A percentile compares a stretch with the other conserved stretches of the same genome.
Conservation (phyloP, 345 rosid genomes). For the Eucalyptus lansdowneana region DNA sequence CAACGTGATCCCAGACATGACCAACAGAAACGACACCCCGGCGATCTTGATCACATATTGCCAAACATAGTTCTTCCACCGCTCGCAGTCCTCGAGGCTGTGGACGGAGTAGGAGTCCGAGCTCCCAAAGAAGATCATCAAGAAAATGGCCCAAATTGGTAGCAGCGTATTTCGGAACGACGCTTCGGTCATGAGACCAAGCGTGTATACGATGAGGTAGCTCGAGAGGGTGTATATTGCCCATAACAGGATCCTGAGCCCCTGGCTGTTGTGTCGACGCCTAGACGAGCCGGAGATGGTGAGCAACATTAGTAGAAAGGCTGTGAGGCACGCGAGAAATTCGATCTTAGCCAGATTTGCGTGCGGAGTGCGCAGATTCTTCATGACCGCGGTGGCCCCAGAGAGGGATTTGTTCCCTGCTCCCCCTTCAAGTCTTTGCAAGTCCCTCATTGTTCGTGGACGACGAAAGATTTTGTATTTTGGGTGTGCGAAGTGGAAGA, state of each 20-base stretch:
- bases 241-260: neutral
- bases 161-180: neutral
- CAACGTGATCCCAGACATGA: neutral
- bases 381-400: neutral
- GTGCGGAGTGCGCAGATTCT: neutral
- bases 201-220: neutral
- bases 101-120: neutral
- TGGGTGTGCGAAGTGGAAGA: neutral
- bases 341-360: neutral
- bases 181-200: neutral
- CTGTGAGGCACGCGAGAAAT: neutral
- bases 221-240: neutral
- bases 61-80: neutral
- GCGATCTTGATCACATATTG: neutral
- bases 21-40: neutral
- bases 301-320: neutral
- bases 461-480: neutral
- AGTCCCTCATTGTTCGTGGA: neutral
- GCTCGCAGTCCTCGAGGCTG: neutral
- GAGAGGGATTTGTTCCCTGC: neutral
- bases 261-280: fast-evolving
- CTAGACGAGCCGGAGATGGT: neutral
- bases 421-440: neutral
- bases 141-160: neutral
- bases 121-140: neutral